Evolutionary conservation across 2,329 filamentous ascomycete species (phyloP).

Genomic region (Cordyceps farinosa): DNA sequence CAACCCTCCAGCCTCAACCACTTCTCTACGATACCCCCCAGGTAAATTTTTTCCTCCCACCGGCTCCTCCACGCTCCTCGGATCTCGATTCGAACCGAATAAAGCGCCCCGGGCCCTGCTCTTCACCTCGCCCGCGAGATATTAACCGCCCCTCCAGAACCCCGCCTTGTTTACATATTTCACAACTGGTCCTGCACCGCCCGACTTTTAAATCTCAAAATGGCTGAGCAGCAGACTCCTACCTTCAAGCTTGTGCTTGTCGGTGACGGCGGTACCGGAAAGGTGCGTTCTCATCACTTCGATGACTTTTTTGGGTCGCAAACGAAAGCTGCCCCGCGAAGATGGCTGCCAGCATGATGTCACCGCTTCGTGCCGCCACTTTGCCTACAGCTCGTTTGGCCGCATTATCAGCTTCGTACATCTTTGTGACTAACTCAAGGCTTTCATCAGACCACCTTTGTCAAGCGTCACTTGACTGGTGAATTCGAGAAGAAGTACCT

Average conservation of each 20-base stretch:
- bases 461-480: slow-evolving; percentile 99
- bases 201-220: slow-evolving; percentile 41
- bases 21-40: slow-evolving; percentile 20
- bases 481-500: slow-evolving; percentile 99
- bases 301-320: slow-evolving; percentile 19
- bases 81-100: slow-evolving; percentile 9
- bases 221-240: slow-evolving; percentile 61
- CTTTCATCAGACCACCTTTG: slow-evolving; percentile 82
- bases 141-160: slow-evolving; percentile 38
- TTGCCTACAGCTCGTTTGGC: background rate
- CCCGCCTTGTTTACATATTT: slow-evolving; percentile 47
- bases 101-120: background rate
- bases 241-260: slow-evolving; percentile 99
- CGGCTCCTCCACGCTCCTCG: slow-evolving; percentile 20
- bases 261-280: slow-evolving; percentile 98
- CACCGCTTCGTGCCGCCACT: slow-evolving; percentile 22
- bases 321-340: slow-evolving; percentile 18
- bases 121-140: slow-evolving; percentile 11
- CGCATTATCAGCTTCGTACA: background rate
- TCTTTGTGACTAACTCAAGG: slow-evolving; percentile 19
- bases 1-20: slow-evolving; percentile 33
- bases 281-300: slow-evolving; percentile 59
- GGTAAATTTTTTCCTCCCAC: slow-evolving; percentile 17
- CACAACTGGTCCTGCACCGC: slow-evolving; percentile 25
- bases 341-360: slow-evolving; percentile 18